Evolutionary conservation across 2,329 filamentous ascomycete genomes (phyloP), one percentile per base, ranked within the genome.

Genomic region (Mycosphaerella arachidis): DNA sequence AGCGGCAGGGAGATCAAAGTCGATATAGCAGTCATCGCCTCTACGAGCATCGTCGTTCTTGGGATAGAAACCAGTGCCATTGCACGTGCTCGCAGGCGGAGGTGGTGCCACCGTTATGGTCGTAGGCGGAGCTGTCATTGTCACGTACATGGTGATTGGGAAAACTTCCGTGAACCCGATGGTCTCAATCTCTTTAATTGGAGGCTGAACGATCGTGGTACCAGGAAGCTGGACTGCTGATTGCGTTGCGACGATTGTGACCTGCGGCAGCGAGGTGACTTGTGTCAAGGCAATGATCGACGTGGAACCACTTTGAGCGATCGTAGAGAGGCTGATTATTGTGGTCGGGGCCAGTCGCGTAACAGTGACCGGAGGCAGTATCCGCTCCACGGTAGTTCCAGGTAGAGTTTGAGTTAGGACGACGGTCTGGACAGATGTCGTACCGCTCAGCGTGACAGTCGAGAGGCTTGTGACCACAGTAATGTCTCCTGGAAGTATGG

Each of bases 1-100:
- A 5, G 56, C 60, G 4, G 62, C 59, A 4, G 48, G 62, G n/a
- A 64, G 48, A 24, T 66, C 53, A 18, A 67, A 64, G 20, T 65
- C 57, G 9, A 69, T 27, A 33, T 56, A 53, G 48, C 67, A 69
- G 8, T 37, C 51, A 7, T 60, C 43, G 18, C 63, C 61, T 13
- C 29, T 29, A 29, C 67, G 67, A 3, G 55, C 55, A 3, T 60
- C 30, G 37, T 61, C 57, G 3, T 59, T 50, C 1, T 48, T 40
- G 1, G 57, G 40, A 24, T n/a, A 58, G 31, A 48, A 55, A 12
- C 55, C 48, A 4, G 51, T 30, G 16, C 33, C 50, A 30, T 48
- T 54, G 51, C 56, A 58, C 18, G 56, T 57, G 13, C 48, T 57
- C 40, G 35, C 33, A 37, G 55, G 51, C 12, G 37, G 27, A 3